Evolutionary conservation across 805 yeast species (phyloP), one percentile per base, ranked within the genome.

Genomic region (Candida nanaspora): DNA sequence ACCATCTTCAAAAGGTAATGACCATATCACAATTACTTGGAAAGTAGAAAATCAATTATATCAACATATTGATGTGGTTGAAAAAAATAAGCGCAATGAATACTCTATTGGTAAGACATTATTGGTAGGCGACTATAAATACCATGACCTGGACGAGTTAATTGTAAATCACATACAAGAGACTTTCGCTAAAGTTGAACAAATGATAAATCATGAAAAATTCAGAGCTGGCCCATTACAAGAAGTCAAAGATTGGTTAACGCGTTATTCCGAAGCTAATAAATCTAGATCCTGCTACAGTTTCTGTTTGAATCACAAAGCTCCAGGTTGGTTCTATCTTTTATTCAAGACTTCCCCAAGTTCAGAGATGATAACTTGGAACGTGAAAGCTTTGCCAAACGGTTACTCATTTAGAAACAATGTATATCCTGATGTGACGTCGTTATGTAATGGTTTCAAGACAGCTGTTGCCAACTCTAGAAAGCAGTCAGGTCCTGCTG

Each of bases 361-460:
- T 43, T 77, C 86, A 11, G 77, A 77, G 37, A 72, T 88, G 29
- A 77, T 79, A 53, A 79, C 86, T 3, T 86, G 97, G 95, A 86
- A 86, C 55, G 96, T 93, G 32, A 83, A 80, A 61, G 86, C 86
- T n/a, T 81, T 84, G 40, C 88, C 93, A 22, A 82, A 81, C 44
- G 98, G 98, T 3, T 91, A 77, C 56, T 80, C 78, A 55, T 68
- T 93, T 57, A 80, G 79, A 57, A 81, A 81, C 14, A 86, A 84
- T 56, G 74, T 79, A 23, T 93, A 93, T 58, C 91, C 96, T n/a
- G 88, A 84, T 60, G 88, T 91, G 71, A 78, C 78, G 47, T 76
- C 82, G 43, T 72, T 93, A 53, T 85, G 96, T 67, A 93, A 93
- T 55, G 99, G 99, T 15, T 93, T 93, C 79, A 93, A 93, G 69